Evolutionary conservation across 805 yeast genomes (phyloP).

Genomic region (Saccharomycopsis fodiens): DNA sequence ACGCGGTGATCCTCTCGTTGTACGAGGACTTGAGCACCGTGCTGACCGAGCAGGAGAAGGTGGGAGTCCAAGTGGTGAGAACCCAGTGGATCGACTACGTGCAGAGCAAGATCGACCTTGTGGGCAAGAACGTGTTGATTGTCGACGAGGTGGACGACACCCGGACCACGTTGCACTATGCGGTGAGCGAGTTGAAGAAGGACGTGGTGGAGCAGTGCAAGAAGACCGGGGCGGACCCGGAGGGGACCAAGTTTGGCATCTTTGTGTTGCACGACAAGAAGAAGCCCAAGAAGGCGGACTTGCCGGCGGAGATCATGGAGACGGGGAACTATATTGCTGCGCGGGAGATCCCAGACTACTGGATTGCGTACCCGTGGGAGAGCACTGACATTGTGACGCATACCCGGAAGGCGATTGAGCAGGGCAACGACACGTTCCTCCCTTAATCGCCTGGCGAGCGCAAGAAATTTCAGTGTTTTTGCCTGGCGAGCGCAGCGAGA

Average conservation of each 20-base stretch:
- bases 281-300: slow-evolving; percentile 64
- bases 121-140: slow-evolving; percentile 63
- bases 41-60: slow-evolving; percentile 46
- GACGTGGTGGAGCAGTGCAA: slow-evolving; percentile 59
- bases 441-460: slow-evolving; percentile 11
- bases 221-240: slow-evolving; percentile 39
- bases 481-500: too few species aligned
- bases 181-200: slow-evolving; percentile 63
- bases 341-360: slow-evolving; percentile 64
- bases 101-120: slow-evolving; percentile 41
- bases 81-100: slow-evolving; percentile 80
- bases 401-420: slow-evolving; percentile 62
- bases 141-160: slow-evolving; percentile 87
- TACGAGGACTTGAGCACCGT: slow-evolving; percentile 73
- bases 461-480: too few species aligned
- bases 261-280: slow-evolving; percentile 73
- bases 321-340: slow-evolving; percentile 65
- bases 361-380: slow-evolving; percentile 91
- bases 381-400: slow-evolving; percentile 67
- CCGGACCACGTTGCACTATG: slow-evolving; percentile 76
- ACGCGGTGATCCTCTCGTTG: slow-evolving; percentile 88
- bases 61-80: slow-evolving; percentile 65
- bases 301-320: slow-evolving; percentile 56
- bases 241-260: slow-evolving; percentile 57
- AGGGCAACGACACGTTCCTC: slow-evolving; percentile 53